These are phyloP conservation scores for Scenedesmus sp. DNA, from an alignment of 163 green algal genomes.

Conservation along the genomic window DNA sequence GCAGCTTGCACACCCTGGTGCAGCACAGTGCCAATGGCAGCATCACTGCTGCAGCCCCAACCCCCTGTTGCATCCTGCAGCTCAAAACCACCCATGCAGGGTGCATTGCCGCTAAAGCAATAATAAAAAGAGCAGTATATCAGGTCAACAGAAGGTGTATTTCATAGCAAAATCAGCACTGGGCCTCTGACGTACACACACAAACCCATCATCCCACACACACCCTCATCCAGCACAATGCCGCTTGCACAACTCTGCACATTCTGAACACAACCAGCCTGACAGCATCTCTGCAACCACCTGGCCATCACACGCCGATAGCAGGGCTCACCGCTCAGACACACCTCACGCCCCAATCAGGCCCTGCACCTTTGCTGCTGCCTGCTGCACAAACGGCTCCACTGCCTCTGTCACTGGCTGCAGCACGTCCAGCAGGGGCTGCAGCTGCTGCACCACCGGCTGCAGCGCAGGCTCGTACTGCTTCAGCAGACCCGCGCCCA, in stretches of 20 bases:
- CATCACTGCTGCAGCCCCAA: background rate
- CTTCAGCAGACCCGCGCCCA: slow-evolving; percentile 30
- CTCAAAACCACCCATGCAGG: background rate
- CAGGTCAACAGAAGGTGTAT: too few relatives aligned
- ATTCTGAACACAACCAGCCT: background rate
- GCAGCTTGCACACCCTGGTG: background rate
- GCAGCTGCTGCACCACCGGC: slow-evolving; percentile 4
- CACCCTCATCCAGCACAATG: background rate
- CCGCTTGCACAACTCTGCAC: background rate
- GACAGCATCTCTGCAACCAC: background rate
- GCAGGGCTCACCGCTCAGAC: background rate
- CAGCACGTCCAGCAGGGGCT: slow-evolving; percentile 10
- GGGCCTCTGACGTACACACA: background rate
- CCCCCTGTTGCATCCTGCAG: background rate
- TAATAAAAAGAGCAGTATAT: too few relatives aligned
- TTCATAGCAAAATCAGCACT: too few relatives aligned
- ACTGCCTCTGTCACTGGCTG: slow-evolving; percentile 30
- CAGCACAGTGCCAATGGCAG: background rate
- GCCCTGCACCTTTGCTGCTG: background rate
- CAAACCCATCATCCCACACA: background rate
- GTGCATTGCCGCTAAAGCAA: too few relatives aligned
- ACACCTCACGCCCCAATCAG: background rate
- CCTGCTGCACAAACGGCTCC: background rate
- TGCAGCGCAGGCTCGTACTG: slow-evolving; percentile 19
- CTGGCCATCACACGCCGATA: too few relatives aligned